Conservation (phyloP, 106 monocot genomes). For the Posidonia australis region DNA sequence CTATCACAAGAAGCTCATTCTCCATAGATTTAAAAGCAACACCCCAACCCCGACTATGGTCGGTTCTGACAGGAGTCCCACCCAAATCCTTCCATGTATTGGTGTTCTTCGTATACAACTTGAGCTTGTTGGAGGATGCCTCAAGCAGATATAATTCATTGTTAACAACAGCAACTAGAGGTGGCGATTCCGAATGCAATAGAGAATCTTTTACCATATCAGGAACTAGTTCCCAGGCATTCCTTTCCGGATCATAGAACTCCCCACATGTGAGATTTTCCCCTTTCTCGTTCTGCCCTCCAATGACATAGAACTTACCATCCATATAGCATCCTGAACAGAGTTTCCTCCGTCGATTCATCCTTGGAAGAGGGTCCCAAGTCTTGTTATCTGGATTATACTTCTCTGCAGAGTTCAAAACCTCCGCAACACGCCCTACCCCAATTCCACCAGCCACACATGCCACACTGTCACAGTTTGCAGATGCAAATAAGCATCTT, state of each 20-base stretch:
- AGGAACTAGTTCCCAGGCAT: slow-evolving; percentile 44
- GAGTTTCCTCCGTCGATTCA: slow-evolving; percentile 57
- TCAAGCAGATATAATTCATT: slow-evolving; percentile 70
- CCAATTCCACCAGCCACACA: slow-evolving; percentile 81
- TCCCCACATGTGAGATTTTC: slow-evolving; percentile 63
- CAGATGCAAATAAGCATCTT: slow-evolving; percentile 77
- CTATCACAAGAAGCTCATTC: too few species aligned
- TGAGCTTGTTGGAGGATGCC: slow-evolving; percentile 42
- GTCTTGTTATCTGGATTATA: slow-evolving; percentile 58
- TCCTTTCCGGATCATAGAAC: slow-evolving; percentile 55
- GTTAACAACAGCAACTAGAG: slow-evolving; percentile 79
- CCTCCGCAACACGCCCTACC: slow-evolving; percentile 26
- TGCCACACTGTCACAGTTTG: slow-evolving; percentile 61
- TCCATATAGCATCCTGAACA: slow-evolving; percentile 88
- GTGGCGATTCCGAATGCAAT: slow-evolving; percentile 44
- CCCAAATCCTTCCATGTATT: slow-evolving; percentile 53
- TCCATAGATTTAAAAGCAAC: too few species aligned
- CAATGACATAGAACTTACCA: slow-evolving; percentile 75
- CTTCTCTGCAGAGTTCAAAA: slow-evolving; percentile 60
- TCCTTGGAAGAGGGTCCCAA: slow-evolving; percentile 58
- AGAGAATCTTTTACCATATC: slow-evolving; percentile 59
- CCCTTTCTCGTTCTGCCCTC: slow-evolving; percentile 35
- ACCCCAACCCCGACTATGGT: slow-evolving; percentile 72
- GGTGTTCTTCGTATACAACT: slow-evolving; percentile 54
- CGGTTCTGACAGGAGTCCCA: slow-evolving; percentile 55